A percentile compares a stretch with the other conserved stretches of the same genome.
Evolutionary conservation across 176 grass and related monocot genomes (phyloP).

Genomic region (Aechmea fasciata): DNA sequence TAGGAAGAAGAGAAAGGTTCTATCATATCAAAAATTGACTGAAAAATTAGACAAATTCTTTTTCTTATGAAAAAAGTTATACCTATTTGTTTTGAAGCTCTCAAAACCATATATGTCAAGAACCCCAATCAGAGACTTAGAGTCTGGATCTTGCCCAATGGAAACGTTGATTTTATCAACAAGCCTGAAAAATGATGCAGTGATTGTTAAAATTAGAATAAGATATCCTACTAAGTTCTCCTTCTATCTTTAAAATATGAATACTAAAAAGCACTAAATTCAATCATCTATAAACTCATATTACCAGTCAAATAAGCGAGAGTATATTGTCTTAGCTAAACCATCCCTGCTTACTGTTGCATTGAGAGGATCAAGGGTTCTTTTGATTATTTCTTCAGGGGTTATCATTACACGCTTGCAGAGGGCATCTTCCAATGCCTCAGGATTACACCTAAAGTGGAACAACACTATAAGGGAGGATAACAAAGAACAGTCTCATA

Average conservation of each 20-base stretch:
- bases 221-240: background rate
- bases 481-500: background rate
- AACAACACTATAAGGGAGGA: background rate
- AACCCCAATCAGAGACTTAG: conserved; percentile 92
- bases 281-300: conserved; percentile 7
- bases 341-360: conserved; percentile 95
- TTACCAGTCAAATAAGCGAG: conserved; percentile 99
- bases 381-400: conserved; percentile 97
- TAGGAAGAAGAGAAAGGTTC: background rate
- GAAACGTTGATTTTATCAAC: conserved; percentile 98
- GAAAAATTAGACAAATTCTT: no score
- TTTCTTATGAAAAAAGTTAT: conserved; percentile 3
- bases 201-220: conserved; percentile 8
- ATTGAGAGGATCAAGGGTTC: conserved; percentile 81
- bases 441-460: conserved; percentile 78
- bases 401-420: conserved; percentile 98
- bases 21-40: background rate
- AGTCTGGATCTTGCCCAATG: conserved; percentile 85
- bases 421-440: conserved; percentile 79
- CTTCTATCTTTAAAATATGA: background rate
- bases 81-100: conserved; percentile 97
- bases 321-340: conserved; percentile 96
- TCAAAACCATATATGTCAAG: conserved; percentile 99
- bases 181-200: conserved; percentile 47
- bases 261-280: background rate